Evolutionary conservation across 768 basidiomycete species (phyloP).

Genomic region (Ramaria sp.): DNA sequence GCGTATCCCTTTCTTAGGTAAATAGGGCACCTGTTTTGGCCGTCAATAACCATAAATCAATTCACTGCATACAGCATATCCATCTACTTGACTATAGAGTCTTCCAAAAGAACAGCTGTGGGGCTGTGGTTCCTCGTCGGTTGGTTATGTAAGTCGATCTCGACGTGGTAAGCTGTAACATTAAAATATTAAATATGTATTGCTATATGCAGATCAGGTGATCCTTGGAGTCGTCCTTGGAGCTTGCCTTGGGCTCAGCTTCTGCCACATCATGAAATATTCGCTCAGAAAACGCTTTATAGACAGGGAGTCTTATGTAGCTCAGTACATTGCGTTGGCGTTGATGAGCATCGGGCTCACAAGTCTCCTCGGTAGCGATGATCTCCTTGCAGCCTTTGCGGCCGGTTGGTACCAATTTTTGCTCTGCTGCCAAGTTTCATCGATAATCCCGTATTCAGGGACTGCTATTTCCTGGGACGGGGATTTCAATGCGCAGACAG

Average conservation of each 20-base stretch:
- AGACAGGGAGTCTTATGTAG: conserved; percentile 78
- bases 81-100: conserved; percentile 73
- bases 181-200: background rate
- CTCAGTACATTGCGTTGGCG: conserved; percentile 68
- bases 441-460: conserved; percentile 33
- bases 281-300: conserved; percentile 53
- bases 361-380: conserved; percentile 74
- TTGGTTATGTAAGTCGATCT: conserved; percentile 52
- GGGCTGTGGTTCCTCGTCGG: conserved; percentile 82
- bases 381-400: conserved; percentile 83
- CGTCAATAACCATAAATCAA: background rate
- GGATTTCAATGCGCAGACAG: conserved; percentile 67
- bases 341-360: conserved; percentile 72
- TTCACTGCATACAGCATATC: conserved; percentile 38
- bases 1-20: conserved; percentile 77
- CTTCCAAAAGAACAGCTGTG: conserved; percentile 49
- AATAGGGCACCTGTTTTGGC: background rate
- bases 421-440: background rate
- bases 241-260: conserved; percentile 45
- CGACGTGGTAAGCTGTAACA: background rate
- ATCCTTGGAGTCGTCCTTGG: conserved; percentile 65
- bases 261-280: conserved; percentile 64
- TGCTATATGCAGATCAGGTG: conserved; percentile 53
- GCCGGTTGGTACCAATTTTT: conserved; percentile 37
- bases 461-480: conserved; percentile 90